Evolutionary conservation across 768 basidiomycete species (phyloP).

Genomic region (Astraeus odoratus): DNA sequence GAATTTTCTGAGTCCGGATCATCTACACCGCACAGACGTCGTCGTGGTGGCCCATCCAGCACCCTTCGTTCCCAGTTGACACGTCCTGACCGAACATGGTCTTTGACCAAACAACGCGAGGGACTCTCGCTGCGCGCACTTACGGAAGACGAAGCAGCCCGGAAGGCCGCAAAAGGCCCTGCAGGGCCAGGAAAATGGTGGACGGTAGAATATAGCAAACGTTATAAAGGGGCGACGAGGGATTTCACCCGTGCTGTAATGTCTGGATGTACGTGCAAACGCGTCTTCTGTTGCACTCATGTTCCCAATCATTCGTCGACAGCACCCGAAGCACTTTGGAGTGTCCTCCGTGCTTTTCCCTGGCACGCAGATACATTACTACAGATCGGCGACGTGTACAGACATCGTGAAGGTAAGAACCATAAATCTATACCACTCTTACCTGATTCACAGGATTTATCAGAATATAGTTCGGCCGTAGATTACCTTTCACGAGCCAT

Average conservation of each 20-base stretch:
- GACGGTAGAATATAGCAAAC: constrained; percentile 81
- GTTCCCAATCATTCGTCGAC: not conserved
- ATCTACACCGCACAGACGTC: constrained; percentile 28
- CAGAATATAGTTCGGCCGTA: constrained; percentile 77
- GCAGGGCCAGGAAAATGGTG: constrained; percentile 70
- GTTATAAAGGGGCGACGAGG: constrained; percentile 75
- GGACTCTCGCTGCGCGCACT: constrained; percentile 64
- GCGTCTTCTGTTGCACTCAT: not conserved
- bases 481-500: constrained; percentile 91
- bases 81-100: constrained; percentile 71
- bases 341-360: constrained; percentile 67
- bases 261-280: constrained; percentile 69
- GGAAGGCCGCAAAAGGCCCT: constrained; percentile 36
- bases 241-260: constrained; percentile 77
- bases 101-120: constrained; percentile 58
- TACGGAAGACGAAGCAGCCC: constrained; percentile 44
- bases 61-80: constrained; percentile 65
- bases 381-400: constrained; percentile 77
- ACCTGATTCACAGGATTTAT: constrained; percentile 1
- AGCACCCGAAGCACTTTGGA: constrained; percentile 79
- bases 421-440: not conserved
- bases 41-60: constrained; percentile 31
- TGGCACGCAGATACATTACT: constrained; percentile 93
- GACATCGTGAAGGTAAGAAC: constrained; percentile 75
- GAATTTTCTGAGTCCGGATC: constrained; percentile 33